phyloP scores from a whole-genome alignment of 352 stramenopile genomes.

The Phytophthora hybrid region DNA sequence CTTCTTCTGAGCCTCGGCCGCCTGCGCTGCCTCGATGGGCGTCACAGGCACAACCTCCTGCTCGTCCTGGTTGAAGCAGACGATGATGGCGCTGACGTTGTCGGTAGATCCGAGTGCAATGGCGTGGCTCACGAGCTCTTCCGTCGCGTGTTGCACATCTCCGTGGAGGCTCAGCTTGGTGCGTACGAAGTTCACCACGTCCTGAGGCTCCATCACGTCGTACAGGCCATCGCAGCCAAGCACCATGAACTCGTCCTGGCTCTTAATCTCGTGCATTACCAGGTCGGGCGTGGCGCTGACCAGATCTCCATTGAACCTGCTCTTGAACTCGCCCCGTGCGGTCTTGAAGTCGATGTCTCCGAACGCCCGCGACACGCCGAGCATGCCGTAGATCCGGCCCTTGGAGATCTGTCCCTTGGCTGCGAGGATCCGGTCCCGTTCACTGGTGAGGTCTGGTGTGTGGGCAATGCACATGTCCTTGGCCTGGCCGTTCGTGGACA shows the following conservation, averaged over 20 bases:
- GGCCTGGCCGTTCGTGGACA: slow-evolving; percentile 67
- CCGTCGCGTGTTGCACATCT: slow-evolving; percentile 79
- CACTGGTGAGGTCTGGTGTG: slow-evolving; percentile 68
- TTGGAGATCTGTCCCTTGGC: slow-evolving; percentile 87
- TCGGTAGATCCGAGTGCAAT: slow-evolving; percentile 84
- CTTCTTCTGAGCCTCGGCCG: slow-evolving; percentile 41
- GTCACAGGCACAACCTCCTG: slow-evolving; percentile 45
- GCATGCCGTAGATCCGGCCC: slow-evolving; percentile 85
- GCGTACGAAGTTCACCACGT: slow-evolving; percentile 86
- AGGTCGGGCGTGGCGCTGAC: slow-evolving; percentile 80
- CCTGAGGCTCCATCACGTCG: slow-evolving; percentile 85
- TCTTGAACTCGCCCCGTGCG: slow-evolving; percentile 79
- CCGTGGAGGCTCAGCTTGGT: slow-evolving; percentile 72
- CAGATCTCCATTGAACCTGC: slow-evolving; percentile 83
- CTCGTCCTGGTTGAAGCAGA: slow-evolving; percentile 78
- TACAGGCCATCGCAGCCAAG: slow-evolving; percentile 87
- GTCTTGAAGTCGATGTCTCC: slow-evolving; percentile 91
- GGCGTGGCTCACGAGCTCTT: slow-evolving; percentile 85
- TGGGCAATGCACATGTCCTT: slow-evolving; percentile 72
- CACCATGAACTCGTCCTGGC: slow-evolving; percentile 84
- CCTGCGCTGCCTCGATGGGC: slow-evolving; percentile 44
- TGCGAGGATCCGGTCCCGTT: slow-evolving; percentile 83
- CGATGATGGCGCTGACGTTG: slow-evolving; percentile 85
- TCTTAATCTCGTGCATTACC: slow-evolving; percentile 56
- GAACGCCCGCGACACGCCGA: slow-evolving; percentile 85